These are phyloP conservation scores for Ajuga chamaepitys DNA, from an alignment of 257 asterid species.

Conservation along the genomic window DNA sequence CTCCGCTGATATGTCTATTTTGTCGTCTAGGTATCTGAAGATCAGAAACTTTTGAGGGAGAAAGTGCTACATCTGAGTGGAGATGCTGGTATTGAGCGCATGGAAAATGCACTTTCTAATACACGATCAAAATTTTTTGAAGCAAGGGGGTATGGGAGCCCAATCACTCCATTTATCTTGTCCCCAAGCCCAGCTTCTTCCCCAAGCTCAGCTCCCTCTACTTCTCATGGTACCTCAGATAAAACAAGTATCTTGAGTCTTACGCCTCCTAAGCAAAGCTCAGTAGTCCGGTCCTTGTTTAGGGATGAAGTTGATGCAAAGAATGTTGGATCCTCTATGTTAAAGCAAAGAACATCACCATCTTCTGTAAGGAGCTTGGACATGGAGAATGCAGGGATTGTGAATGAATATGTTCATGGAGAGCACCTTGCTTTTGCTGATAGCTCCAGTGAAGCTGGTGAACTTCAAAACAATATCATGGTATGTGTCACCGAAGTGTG, in stretches of 20 bases:
- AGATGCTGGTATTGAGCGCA: conserved; percentile 73
- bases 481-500: conserved; percentile 24
- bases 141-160: conserved; percentile 45
- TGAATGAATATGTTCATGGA: conserved; percentile 86
- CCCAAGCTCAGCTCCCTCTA: conserved; percentile 31
- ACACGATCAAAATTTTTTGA: conserved; percentile 48
- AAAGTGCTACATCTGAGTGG: conserved; percentile 81
- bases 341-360: conserved; percentile 12
- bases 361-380: conserved; percentile 37
- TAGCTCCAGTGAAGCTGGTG: conserved; percentile 23
- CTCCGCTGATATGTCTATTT: neutral
- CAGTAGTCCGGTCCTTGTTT: conserved; percentile 62
- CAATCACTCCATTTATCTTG: conserved; percentile 31
- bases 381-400: conserved; percentile 69
- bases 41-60: conserved; percentile 74
- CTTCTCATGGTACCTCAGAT: conserved; percentile 25
- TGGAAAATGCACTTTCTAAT: conserved; percentile 67
- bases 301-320: conserved; percentile 28
- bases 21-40: conserved; percentile 57
- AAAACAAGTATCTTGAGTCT: conserved; percentile 25
- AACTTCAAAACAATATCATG: conserved; percentile 32
- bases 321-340: conserved; percentile 25
- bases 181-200: conserved; percentile 40
- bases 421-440: conserved; percentile 38
- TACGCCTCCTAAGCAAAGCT: conserved; percentile 32